Conservation (phyloP, 1,284 basidiomycete genomes). For the Rhodotorula sp. region DNA sequence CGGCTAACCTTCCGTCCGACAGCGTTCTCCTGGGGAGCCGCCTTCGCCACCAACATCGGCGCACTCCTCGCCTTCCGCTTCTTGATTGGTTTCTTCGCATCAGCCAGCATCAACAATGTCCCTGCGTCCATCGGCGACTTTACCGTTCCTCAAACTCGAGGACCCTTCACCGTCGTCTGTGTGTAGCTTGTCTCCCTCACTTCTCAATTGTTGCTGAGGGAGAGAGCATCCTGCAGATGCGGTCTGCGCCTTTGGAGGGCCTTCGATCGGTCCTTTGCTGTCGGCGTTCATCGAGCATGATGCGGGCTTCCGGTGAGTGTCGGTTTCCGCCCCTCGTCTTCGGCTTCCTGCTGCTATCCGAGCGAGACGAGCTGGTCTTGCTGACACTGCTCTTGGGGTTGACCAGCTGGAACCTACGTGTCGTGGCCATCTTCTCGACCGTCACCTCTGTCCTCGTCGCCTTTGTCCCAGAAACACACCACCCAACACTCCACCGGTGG, state of each 20-base stretch:
- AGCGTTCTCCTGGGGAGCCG: slow-evolving; percentile 62
- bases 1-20: no score
- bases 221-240: slow-evolving; percentile 44
- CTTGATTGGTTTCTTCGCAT: slow-evolving; percentile 65
- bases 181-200: neutral
- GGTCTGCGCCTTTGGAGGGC: slow-evolving; percentile 64
- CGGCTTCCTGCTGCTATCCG: no score
- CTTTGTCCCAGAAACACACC: slow-evolving; percentile 58
- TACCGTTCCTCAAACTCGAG: slow-evolving; percentile 60
- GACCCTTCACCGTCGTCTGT: slow-evolving; percentile 61
- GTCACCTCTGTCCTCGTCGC: slow-evolving; percentile 54
- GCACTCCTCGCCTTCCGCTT: slow-evolving; percentile 65
- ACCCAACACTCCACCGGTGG: slow-evolving; percentile 54
- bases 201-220: neutral
- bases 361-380: no score
- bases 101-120: slow-evolving; percentile 60
- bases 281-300: slow-evolving; percentile 48
- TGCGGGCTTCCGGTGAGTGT: slow-evolving; percentile 49
- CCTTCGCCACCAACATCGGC: slow-evolving; percentile 61
- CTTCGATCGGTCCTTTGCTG: slow-evolving; percentile 62
- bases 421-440: slow-evolving; percentile 62
- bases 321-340: neutral
- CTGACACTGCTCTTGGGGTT: neutral
- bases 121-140: slow-evolving; percentile 59
- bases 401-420: slow-evolving; percentile 54